Percentiles rank a stretch among this genome's conserved stretches.
phyloP scores from a whole-genome alignment of 306 rosid genomes.

The Vicia villosa region DNA sequence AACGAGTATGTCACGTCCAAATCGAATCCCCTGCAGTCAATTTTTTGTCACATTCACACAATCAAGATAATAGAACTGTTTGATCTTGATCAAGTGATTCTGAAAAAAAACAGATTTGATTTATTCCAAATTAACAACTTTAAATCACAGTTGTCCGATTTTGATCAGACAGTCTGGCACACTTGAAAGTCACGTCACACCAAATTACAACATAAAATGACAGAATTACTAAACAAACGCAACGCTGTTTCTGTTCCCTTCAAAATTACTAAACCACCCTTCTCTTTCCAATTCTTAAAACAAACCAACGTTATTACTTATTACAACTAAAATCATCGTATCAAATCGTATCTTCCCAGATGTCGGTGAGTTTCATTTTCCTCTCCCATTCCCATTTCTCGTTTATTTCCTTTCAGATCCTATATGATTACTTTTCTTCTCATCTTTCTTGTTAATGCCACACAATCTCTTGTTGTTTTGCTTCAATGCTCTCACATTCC shows the following conservation, averaged over 20 bases:
- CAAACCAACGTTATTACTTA: not conserved
- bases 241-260: not conserved
- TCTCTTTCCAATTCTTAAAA: not conserved
- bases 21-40: too few relatives aligned
- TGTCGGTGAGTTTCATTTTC: constrained; percentile 45
- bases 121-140: too few relatives aligned
- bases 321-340: constrained; percentile 15
- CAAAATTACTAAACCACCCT: constrained; percentile 13
- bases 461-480: constrained; percentile 9
- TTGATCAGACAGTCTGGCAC: too few relatives aligned
- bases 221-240: not conserved
- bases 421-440: constrained; percentile 5
- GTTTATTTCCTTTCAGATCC: constrained; percentile 23
- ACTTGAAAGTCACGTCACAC: not conserved
- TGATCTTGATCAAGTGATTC: too few relatives aligned
- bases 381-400: constrained; percentile 12
- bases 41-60: too few relatives aligned
- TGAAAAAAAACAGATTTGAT: too few relatives aligned
- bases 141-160: too few relatives aligned
- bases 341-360: constrained; percentile 25
- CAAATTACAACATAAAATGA: not conserved
- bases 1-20: not conserved
- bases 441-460: not conserved
- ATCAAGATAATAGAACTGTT: too few relatives aligned
- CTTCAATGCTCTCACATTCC: constrained; percentile 4